Conservation (phyloP, 257 asterid species). For the Handroanthus guayacan region DNA sequence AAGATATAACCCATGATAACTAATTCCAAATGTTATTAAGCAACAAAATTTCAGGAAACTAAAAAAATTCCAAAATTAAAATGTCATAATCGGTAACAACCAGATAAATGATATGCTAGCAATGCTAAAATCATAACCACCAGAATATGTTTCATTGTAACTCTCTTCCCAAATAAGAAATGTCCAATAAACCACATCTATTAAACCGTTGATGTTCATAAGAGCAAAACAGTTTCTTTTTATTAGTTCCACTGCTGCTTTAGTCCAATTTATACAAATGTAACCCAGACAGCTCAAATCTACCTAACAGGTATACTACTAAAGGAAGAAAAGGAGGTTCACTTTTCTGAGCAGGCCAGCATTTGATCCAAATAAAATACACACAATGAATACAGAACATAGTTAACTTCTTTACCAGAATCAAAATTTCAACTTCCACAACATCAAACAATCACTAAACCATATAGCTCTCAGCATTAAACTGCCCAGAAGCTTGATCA, state of each 20-base stretch:
- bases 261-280: constrained; percentile 4
- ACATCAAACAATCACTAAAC: constrained; percentile 26
- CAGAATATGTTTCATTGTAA: not conserved
- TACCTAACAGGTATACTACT: not conserved
- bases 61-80: not conserved
- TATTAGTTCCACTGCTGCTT: constrained; percentile 11
- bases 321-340: not conserved
- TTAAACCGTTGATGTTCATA: not conserved
- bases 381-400: not conserved
- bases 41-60: not conserved
- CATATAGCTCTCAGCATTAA: constrained; percentile 22
- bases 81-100: not conserved
- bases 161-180: not conserved
- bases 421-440: constrained; percentile 3
- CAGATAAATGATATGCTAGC: constrained; percentile 12
- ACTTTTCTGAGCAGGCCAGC: constrained; percentile 16
- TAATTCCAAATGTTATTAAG: not conserved
- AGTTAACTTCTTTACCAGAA: not conserved
- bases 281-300: not conserved
- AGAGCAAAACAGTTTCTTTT: not conserved
- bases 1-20: not conserved
- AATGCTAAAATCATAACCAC: not conserved
- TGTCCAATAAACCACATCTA: constrained; percentile 13
- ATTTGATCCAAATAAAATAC: not conserved
- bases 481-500: constrained; percentile 36